These are phyloP conservation scores for Buxus sempervirens DNA, from an alignment of 164 flowering plant species.

Conservation along the genomic window DNA sequence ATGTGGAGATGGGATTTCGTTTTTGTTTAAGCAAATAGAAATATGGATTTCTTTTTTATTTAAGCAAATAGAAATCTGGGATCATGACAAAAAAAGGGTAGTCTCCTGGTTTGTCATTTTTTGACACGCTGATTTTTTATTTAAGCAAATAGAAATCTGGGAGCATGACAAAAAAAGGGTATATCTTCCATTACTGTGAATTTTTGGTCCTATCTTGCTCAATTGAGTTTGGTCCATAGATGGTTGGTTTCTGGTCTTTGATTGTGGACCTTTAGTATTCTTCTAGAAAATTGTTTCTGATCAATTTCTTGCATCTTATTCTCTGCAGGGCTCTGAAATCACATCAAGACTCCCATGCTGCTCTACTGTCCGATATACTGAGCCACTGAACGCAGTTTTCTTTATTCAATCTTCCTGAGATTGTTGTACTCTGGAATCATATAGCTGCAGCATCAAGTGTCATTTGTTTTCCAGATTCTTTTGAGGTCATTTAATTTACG, in stretches of 20 bases:
- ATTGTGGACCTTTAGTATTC: neutral
- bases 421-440: conserved; percentile 5
- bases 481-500: conserved; percentile 9
- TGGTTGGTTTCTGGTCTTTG: neutral
- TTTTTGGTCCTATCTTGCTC: neutral
- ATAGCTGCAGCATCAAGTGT: conserved; percentile 4
- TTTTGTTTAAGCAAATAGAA: too few relatives aligned
- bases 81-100: neutral
- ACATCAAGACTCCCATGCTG: neutral
- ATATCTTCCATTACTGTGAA: neutral
- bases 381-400: conserved; percentile 2
- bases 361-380: neutral
- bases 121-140: neutral
- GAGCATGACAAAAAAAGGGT: neutral
- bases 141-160: neutral
- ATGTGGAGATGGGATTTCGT: too few relatives aligned
- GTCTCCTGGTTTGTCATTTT: too few relatives aligned
- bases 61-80: neutral
- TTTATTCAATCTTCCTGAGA: neutral
- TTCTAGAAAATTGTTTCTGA: neutral
- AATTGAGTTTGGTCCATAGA: neutral
- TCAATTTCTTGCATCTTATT: conserved; percentile 5
- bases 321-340: conserved; percentile 16
- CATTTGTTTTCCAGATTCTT: conserved; percentile 1
- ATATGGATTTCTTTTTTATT: too few relatives aligned